phyloP scores from a whole-genome alignment of 768 basidiomycete genomes.

The Calocera viscosa region DNA sequence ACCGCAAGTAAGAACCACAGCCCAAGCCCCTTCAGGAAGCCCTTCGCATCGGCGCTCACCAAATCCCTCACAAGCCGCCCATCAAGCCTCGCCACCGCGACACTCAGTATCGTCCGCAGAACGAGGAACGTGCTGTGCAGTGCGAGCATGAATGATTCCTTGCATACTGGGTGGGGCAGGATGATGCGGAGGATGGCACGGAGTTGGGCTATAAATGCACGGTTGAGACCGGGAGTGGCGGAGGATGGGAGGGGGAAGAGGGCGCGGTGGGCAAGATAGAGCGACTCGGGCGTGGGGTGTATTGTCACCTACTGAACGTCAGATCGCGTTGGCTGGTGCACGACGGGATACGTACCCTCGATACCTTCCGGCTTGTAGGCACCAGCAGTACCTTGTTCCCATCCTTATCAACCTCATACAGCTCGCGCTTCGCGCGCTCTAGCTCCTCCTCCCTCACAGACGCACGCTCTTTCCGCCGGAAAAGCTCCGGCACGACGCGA shows the following conservation, averaged over 20 bases:
- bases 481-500: neutral
- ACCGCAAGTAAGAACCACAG: conserved; percentile 86
- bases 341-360: conserved; percentile 38
- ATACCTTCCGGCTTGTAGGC: conserved; percentile 49
- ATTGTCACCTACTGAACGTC: conserved; percentile 31
- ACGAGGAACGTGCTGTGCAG: conserved; percentile 79
- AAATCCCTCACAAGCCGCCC: conserved; percentile 81
- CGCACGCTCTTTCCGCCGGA: conserved; percentile 8
- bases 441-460: conserved; percentile 20
- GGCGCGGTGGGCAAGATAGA: conserved; percentile 47
- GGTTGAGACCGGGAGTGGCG: conserved; percentile 54
- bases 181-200: conserved; percentile 61
- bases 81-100: conserved; percentile 78
- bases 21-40: conserved; percentile 67
- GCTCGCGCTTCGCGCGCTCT: conserved; percentile 39
- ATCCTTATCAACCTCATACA: conserved; percentile 48
- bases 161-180: conserved; percentile 48
- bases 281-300: conserved; percentile 42
- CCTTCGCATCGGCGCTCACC: conserved; percentile 72
- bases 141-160: conserved; percentile 60
- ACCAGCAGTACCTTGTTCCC: conserved; percentile 55
- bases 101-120: conserved; percentile 71
- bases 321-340: neutral
- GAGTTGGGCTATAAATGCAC: conserved; percentile 58
- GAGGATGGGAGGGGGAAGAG: conserved; percentile 30